Percentiles rank a stretch among this genome's conserved stretches.
Evolutionary conservation across 768 basidiomycete genomes (phyloP).

Genomic region (Lyophyllum decastes): DNA sequence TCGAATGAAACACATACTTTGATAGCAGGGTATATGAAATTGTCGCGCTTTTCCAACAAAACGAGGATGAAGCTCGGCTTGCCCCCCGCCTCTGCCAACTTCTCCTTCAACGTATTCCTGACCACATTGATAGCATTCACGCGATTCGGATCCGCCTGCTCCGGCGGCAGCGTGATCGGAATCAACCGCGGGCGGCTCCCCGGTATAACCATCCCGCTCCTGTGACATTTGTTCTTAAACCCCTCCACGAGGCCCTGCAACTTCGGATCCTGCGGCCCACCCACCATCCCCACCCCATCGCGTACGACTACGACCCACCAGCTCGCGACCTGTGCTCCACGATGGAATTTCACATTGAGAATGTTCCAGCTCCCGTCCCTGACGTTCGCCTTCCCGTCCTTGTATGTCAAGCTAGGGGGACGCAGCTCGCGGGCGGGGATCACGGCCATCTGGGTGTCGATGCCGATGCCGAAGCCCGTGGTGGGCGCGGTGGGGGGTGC

Average conservation of each 20-base stretch:
- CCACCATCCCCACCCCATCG: slow-evolving; percentile 44
- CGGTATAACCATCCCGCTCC: slow-evolving; percentile 60
- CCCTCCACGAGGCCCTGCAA: slow-evolving; percentile 47
- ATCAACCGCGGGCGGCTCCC: slow-evolving; percentile 35
- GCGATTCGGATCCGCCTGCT: slow-evolving; percentile 31
- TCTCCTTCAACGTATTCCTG: slow-evolving; percentile 36
- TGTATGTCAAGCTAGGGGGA: slow-evolving; percentile 60
- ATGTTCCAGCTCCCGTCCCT: slow-evolving; percentile 79
- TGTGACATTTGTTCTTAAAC: slow-evolving; percentile 56
- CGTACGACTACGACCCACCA: slow-evolving; percentile 73
- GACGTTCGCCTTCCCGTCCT: slow-evolving; percentile 42
- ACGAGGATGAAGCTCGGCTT: slow-evolving; percentile 72
- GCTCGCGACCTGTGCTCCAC: slow-evolving; percentile 45
- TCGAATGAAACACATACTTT: slow-evolving; percentile 42
- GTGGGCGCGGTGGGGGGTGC: slow-evolving; percentile 37
- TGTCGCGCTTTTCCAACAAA: slow-evolving; percentile 65
- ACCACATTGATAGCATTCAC: slow-evolving; percentile 40
- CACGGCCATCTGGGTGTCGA: slow-evolving; percentile 59
- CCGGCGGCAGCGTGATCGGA: slow-evolving; percentile 27
- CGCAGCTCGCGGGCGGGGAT: slow-evolving; percentile 67
- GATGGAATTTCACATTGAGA: slow-evolving; percentile 66
- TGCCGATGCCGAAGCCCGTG: slow-evolving; percentile 56
- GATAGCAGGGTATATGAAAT: slow-evolving; percentile 79
- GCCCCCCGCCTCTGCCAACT: slow-evolving; percentile 21
- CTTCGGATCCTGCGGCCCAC: slow-evolving; percentile 40